These are phyloP conservation scores for Aspergillus sojae DNA, from an alignment of 2,329 filamentous ascomycete genomes.

Conservation along the genomic window DNA sequence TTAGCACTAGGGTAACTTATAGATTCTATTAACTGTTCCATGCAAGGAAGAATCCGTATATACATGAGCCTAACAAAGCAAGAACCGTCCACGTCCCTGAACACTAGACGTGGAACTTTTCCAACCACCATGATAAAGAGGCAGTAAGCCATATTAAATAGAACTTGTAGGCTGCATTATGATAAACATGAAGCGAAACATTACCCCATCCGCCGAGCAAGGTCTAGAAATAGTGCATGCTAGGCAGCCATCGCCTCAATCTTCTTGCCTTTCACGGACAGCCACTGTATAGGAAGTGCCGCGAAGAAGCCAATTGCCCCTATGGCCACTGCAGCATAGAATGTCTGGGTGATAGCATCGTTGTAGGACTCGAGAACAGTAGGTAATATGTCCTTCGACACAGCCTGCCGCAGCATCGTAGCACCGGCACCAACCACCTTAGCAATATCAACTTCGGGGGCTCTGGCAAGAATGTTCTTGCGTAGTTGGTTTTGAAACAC, in stretches of 20 bases:
- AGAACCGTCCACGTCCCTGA: not conserved
- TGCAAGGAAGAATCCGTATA: not conserved
- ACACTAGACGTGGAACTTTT: not conserved
- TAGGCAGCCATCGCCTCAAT: slow-evolving; percentile 25
- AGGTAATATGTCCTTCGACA: slow-evolving; percentile 29
- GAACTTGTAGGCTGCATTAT: not conserved
- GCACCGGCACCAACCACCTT: slow-evolving; percentile 39
- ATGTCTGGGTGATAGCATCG: slow-evolving; percentile 39
- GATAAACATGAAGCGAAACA: not conserved
- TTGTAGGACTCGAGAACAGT: slow-evolving; percentile 42
- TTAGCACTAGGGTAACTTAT: not conserved
- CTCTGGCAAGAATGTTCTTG: slow-evolving; percentile 25
- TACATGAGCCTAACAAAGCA: not conserved
- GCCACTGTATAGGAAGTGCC: slow-evolving; percentile 43
- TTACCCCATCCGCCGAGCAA: not conserved
- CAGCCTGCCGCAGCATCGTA: slow-evolving; percentile 37
- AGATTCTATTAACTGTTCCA: not conserved
- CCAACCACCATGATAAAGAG: not conserved
- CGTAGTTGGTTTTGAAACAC: slow-evolving; percentile 42
- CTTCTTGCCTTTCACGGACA: slow-evolving; percentile 42
- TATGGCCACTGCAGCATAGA: slow-evolving; percentile 44
- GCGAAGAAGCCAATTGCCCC: slow-evolving; percentile 37
- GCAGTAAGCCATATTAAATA: not conserved
- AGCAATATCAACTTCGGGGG: slow-evolving; percentile 29
- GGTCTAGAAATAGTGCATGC: not conserved